Percentiles rank a stretch among this genome's conserved stretches.
Conservation (phyloP, 441 rosid genomes). For the Pelargonium exstipulatum region DNA sequence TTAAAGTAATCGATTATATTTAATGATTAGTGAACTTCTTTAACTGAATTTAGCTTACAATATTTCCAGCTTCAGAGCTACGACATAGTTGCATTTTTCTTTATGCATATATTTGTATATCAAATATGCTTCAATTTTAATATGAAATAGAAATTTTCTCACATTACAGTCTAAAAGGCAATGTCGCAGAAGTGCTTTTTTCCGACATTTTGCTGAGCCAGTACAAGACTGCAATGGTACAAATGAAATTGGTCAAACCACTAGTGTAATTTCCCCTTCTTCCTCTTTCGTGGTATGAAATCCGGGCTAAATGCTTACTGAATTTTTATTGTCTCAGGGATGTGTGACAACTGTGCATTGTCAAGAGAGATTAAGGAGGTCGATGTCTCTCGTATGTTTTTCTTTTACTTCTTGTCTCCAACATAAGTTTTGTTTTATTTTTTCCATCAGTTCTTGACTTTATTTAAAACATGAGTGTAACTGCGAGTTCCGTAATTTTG, state of each 20-base stretch:
- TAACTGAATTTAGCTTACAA: neutral
- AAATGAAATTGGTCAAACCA: neutral
- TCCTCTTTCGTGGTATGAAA: neutral
- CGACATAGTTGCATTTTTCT: neutral
- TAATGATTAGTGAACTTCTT: neutral
- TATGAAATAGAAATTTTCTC: conserved; percentile 10
- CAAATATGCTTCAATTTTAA: conserved; percentile 4
- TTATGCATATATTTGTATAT: neutral
- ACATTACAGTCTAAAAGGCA: conserved; percentile 59
- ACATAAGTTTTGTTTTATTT: conserved; percentile 1
- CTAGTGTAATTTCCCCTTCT: conserved; percentile 1
- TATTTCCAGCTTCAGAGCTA: neutral
- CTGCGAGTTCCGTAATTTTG: neutral
- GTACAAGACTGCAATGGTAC: conserved; percentile 88
- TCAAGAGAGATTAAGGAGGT: conserved; percentile 59
- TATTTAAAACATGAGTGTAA: neutral
- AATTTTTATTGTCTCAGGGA: conserved; percentile 44
- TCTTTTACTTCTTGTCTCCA: conserved; percentile 5
- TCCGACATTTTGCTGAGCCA: conserved; percentile 83
- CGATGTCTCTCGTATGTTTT: conserved; percentile 65
- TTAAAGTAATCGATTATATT: neutral
- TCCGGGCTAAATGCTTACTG: conserved; percentile 17
- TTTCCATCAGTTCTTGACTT: neutral
- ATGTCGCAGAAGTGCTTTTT: conserved; percentile 78
- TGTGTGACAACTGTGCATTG: conserved; percentile 89